A percentile compares a stretch with the other conserved stretches of the same genome.
These are phyloP conservation scores for Pichia occidentalis DNA, from an alignment of 805 yeast species.

Conservation along the genomic window DNA sequence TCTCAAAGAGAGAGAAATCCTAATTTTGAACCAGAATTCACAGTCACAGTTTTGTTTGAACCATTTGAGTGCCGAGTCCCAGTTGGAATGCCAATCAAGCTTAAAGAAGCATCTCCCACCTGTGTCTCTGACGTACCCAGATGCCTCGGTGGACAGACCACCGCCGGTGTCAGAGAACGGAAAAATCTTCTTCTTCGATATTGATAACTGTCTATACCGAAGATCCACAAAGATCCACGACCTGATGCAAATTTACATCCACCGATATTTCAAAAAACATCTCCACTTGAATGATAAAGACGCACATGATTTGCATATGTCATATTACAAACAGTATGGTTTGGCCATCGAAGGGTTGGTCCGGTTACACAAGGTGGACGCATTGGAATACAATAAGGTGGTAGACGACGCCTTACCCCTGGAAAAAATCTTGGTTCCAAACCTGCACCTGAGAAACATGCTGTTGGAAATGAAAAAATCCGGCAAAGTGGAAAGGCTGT, in stretches of 20 bases:
- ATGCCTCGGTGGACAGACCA: conserved; percentile 21
- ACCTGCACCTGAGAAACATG: conserved; percentile 46
- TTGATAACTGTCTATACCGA: conserved; percentile 85
- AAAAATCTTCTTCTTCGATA: conserved; percentile 71
- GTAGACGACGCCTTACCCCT: conserved; percentile 93
- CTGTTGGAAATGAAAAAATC: conserved; percentile 37
- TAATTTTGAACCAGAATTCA: conserved; percentile 16
- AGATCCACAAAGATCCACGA: conserved; percentile 73
- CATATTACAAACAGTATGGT: conserved; percentile 83
- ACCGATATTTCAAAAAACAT: conserved; percentile 64
- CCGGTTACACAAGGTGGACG: conserved; percentile 66
- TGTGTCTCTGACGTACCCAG: conserved; percentile 23
- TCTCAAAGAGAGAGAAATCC: conserved; percentile 16
- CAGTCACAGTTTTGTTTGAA: conserved; percentile 13
- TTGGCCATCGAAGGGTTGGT: conserved; percentile 88
- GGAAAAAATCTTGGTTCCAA: conserved; percentile 66
- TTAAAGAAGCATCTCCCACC: conserved; percentile 18
- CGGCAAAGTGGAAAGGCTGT: conserved; percentile 59
- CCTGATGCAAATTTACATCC: conserved; percentile 81
- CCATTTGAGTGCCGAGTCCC: background rate
- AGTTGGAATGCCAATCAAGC: too few species aligned
- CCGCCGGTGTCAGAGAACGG: conserved; percentile 21
- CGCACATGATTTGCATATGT: conserved; percentile 63
- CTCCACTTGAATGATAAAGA: conserved; percentile 60
- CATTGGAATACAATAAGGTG: conserved; percentile 76